phyloP scores from a whole-genome alignment of 2,329 filamentous ascomycete species.

The Gaeumannomyces tritici region DNA sequence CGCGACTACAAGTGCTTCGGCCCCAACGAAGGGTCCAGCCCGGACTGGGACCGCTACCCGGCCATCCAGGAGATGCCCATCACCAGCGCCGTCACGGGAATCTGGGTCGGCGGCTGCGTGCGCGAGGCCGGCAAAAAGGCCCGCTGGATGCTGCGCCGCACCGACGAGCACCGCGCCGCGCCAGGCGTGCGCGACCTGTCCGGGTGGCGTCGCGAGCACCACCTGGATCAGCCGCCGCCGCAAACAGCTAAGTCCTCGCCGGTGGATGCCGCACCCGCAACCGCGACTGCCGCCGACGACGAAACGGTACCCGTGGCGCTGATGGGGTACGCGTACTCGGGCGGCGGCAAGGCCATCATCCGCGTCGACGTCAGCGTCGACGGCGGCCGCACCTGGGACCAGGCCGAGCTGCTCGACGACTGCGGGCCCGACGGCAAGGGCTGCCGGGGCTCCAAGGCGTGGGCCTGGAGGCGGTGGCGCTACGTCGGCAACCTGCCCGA shows the following conservation, averaged over 20 bases:
- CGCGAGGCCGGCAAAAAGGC: constrained; percentile 1
- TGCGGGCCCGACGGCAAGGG: constrained; percentile 12
- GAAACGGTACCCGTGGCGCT: constrained; percentile 26
- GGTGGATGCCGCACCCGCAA: not conserved
- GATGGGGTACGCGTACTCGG: constrained; percentile 58
- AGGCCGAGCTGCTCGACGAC: constrained; percentile 49
- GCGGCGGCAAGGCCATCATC: constrained; percentile 54
- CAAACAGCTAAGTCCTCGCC: not conserved
- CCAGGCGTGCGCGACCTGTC: constrained; percentile 9
- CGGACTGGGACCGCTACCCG: constrained; percentile 53
- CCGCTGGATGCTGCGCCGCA: constrained; percentile 4
- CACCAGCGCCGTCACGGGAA: constrained; percentile 53
- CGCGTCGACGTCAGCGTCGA: constrained; percentile 60
- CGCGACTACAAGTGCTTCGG: constrained; percentile 62
- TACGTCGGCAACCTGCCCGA: constrained; percentile 36
- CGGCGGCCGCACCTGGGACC: constrained; percentile 53
- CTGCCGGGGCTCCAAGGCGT: constrained; percentile 34
- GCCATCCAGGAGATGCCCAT: constrained; percentile 62
- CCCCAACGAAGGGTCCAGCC: constrained; percentile 46
- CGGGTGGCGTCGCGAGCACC: constrained; percentile 9
- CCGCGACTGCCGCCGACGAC: not conserved
- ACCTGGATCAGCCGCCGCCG: not conserved
- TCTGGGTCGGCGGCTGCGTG: constrained; percentile 30
- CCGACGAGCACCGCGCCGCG: constrained; percentile 5
- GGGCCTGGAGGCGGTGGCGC: constrained; percentile 59